Evolutionary conservation across 495 filamentous ascomycete species (phyloP).

Genomic region (Daldinia vernicosa): DNA sequence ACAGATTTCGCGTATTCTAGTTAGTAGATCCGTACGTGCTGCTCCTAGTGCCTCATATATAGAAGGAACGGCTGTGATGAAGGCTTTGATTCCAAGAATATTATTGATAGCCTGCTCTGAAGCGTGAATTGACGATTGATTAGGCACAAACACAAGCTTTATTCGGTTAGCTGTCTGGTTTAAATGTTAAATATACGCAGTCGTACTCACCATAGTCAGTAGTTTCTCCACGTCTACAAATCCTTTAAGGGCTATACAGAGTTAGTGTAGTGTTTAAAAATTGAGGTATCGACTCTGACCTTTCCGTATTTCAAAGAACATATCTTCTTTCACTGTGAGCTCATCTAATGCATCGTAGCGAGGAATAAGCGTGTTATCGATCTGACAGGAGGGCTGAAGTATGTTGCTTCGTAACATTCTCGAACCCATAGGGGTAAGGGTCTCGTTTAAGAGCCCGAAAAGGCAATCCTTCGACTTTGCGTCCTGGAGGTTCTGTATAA

Average conservation of each 20-base stretch:
- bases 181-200: not conserved
- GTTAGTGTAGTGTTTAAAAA: conserved; percentile 17
- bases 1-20: conserved; percentile 74
- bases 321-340: conserved; percentile 81
- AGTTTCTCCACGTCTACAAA: conserved; percentile 77
- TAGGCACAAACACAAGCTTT: conserved; percentile 54
- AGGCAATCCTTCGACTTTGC: conserved; percentile 78
- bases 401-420: conserved; percentile 82
- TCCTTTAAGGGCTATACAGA: conserved; percentile 67
- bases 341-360: conserved; percentile 89
- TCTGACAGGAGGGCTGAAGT: conserved; percentile 86
- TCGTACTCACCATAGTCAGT: conserved; percentile 62
- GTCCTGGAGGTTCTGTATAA: conserved; percentile 87
- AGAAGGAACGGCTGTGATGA: conserved; percentile 70
- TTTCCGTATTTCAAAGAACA: conserved; percentile 81
- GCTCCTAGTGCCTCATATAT: conserved; percentile 74
- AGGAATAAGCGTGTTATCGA: conserved; percentile 63
- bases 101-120: conserved; percentile 85
- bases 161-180: conserved; percentile 24
- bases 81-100: conserved; percentile 86
- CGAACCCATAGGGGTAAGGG: conserved; percentile 86
- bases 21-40: conserved; percentile 71
- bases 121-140: conserved; percentile 69
- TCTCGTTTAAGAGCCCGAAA: conserved; percentile 85
- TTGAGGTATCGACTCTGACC: conserved; percentile 48